Base-by-base conservation (phyloP, 2,329 filamentous ascomycete species). In the Zopfia rhizophila region DNA sequence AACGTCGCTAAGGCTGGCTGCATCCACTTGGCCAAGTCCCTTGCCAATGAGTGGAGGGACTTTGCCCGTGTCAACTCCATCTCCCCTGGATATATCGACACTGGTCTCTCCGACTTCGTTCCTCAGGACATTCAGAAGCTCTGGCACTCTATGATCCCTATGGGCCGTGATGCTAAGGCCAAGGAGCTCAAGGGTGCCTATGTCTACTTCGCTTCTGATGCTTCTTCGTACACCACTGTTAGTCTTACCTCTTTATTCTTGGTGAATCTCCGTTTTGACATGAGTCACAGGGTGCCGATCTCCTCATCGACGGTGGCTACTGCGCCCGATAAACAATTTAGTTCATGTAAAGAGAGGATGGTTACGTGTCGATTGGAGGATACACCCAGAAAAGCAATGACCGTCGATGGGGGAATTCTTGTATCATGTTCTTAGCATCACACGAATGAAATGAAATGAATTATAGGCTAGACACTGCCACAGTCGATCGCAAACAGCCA, bases 111-210 rank as follows among this genome's bases (percentile, higher is more conserved):
- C 50, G 84, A 87, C 71, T 87, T 87, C 61, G 82, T 87, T 23
- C 77, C 79, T 45, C 68, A 83, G 74, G 87, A 89, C 58, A 86
- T 82, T 3, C 89, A 90, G 79, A 78, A 82, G 31, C 78, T 88
- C 47, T 92, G 89, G 87, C 85, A 83, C 66, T 83, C 85, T 63
- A 92, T 89, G 80, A 92, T 87, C 28, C 89, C 89, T 7, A 88
- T 94, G 85, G 88, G 84, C 35, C 82, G 90, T 55, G 87, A 91
- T 65, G 90, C 87, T 18, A 79, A 87, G 59, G 82, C 83, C 3
- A 82, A 84, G 49, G 90, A 96, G 76, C 78, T 95, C 59, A 92
- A 93, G 76, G 91, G 89, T 14, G 87, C 87, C 13, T 96, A 89
- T 69, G 73, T 95, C 35, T 94, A 91, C 72, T 78, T 95, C 45